Conservation (phyloP, 1,284 basidiomycete genomes). For the Malassezia dermatis region DNA sequence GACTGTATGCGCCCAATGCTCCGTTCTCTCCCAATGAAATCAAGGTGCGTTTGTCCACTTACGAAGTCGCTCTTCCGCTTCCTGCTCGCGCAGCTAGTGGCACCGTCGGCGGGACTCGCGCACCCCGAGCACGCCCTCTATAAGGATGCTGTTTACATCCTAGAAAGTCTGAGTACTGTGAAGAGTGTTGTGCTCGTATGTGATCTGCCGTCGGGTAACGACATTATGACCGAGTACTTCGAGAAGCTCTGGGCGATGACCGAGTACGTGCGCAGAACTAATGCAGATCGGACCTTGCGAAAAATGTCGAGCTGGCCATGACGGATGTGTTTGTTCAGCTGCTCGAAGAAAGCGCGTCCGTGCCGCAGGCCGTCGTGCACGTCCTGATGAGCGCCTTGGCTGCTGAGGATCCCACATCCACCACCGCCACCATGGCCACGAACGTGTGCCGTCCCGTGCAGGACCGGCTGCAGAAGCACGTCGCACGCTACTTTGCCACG, state of each 20-base stretch:
- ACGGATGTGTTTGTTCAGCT: constrained; percentile 78
- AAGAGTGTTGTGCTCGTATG: constrained; percentile 88
- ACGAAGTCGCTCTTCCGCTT: constrained; percentile 50
- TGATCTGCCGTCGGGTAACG: constrained; percentile 75
- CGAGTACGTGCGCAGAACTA: constrained; percentile 48
- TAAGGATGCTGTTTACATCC: constrained; percentile 57
- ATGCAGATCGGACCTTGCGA: constrained; percentile 50
- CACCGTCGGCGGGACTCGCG: constrained; percentile 24
- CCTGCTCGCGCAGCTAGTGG: constrained; percentile 52
- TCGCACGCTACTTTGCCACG: constrained; percentile 56
- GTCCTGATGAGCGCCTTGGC: constrained; percentile 74
- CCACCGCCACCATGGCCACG: constrained; percentile 69
- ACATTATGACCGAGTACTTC: constrained; percentile 73
- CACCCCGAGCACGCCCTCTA: constrained; percentile 28
- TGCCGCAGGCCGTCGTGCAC: constrained; percentile 71
- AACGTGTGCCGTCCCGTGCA: constrained; percentile 73
- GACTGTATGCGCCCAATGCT: constrained; percentile 90
- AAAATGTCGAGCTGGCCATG: constrained; percentile 78
- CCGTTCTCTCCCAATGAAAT: constrained; percentile 81
- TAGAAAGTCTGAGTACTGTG: constrained; percentile 82
- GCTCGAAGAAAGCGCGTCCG: constrained; percentile 68
- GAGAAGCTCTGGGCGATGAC: constrained; percentile 70
- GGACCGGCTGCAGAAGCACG: constrained; percentile 76
- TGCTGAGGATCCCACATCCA: constrained; percentile 55
- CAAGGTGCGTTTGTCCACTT: constrained; percentile 46